These are phyloP conservation scores for Lasiosphaeria ovina DNA, from an alignment of 495 filamentous ascomycete genomes.

Conservation along the genomic window DNA sequence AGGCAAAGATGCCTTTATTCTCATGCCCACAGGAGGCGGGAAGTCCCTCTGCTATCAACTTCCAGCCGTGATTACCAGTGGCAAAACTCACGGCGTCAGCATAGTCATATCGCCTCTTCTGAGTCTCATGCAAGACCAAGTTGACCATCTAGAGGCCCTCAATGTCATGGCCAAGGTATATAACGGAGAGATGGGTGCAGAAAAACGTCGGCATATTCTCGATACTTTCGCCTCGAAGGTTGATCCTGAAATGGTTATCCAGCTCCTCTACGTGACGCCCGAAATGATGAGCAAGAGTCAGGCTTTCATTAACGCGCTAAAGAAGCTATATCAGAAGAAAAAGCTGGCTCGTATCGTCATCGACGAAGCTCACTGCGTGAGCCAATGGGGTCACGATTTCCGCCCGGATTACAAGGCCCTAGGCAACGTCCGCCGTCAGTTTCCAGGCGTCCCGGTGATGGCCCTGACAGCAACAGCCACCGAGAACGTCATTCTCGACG, in stretches of 20 bases:
- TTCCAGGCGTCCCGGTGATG: conserved; percentile 82
- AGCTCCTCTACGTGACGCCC: conserved; percentile 91
- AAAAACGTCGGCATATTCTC: conserved; percentile 59
- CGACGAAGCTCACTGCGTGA: conserved; percentile 97
- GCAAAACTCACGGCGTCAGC: conserved; percentile 80
- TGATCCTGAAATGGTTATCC: conserved; percentile 64
- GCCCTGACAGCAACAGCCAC: conserved; percentile 95
- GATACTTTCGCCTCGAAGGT: conserved; percentile 51
- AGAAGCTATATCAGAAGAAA: conserved; percentile 58
- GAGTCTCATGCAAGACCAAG: conserved; percentile 96
- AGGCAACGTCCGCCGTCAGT: conserved; percentile 63
- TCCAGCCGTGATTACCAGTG: conserved; percentile 78
- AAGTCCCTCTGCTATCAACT: conserved; percentile 97
- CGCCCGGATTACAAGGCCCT: conserved; percentile 92
- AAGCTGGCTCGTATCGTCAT: conserved; percentile 90
- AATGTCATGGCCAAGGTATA: conserved; percentile 74
- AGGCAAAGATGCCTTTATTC: conserved; percentile 85
- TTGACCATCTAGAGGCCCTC: conserved; percentile 69
- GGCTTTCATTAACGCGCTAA: conserved; percentile 58
- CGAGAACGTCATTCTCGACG: conserved; percentile 83
- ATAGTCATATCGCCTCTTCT: conserved; percentile 92
- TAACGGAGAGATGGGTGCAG: conserved; percentile 66
- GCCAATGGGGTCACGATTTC: conserved; percentile 99
- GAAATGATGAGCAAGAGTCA: conserved; percentile 89
- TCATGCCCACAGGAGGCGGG: conserved; percentile 97